These are phyloP conservation scores for Amanita muscaria DNA, from an alignment of 768 basidiomycete genomes.

Conservation along the genomic window DNA sequence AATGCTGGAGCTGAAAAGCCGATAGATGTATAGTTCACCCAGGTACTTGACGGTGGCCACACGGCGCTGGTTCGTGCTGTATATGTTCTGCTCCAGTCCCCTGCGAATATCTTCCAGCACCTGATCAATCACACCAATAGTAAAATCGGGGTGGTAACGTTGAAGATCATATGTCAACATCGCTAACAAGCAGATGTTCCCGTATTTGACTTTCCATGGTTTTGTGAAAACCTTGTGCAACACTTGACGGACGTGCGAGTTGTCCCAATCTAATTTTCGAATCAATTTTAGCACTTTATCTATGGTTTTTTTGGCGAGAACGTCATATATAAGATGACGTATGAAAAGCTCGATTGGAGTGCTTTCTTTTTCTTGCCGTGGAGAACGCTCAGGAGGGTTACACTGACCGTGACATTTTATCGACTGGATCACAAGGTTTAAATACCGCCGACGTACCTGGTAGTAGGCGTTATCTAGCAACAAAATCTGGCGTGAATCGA, in stretches of 20 bases:
- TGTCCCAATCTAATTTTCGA: conserved; percentile 96
- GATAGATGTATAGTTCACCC: conserved; percentile 95
- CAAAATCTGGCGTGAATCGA: conserved; percentile 84
- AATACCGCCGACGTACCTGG: too few species aligned
- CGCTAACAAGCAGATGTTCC: conserved; percentile 81
- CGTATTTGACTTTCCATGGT: conserved; percentile 95
- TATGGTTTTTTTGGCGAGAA: conserved; percentile 86
- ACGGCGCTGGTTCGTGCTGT: conserved; percentile 90
- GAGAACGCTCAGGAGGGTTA: conserved; percentile 91
- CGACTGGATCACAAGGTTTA: too few species aligned
- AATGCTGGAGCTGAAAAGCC: conserved; percentile 79
- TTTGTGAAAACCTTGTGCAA: conserved; percentile 93
- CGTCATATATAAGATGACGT: conserved; percentile 89
- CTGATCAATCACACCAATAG: conserved; percentile 85
- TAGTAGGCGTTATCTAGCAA: conserved; percentile 98
- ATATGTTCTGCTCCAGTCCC: conserved; percentile 90
- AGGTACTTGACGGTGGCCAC: conserved; percentile 90
- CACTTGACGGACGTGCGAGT: conserved; percentile 45
- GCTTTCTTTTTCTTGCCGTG: conserved; percentile 78
- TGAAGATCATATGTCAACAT: conserved; percentile 95
- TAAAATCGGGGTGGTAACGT: conserved; percentile 85
- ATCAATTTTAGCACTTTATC: conserved; percentile 93
- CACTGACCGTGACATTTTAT: conserved; percentile 51
- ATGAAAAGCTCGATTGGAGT: conserved; percentile 88
- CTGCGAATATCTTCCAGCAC: conserved; percentile 87